Conservation (phyloP, 345 rosid genomes). For the Carallia brachiata region DNA sequence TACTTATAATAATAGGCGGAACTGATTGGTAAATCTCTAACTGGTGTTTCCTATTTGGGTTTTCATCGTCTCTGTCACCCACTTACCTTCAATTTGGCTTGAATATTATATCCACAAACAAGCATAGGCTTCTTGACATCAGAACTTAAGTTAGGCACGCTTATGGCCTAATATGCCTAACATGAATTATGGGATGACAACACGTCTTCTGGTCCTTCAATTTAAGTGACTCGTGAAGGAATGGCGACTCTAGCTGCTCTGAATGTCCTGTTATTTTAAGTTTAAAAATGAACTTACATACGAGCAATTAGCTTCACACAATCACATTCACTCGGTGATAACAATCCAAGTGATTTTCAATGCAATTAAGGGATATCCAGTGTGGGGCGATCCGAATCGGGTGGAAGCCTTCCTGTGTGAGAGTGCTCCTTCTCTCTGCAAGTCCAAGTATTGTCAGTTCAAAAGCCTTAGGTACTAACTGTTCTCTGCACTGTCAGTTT, state of each 20-base stretch:
- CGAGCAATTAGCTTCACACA: background rate
- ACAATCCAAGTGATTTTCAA: background rate
- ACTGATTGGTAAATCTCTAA: too few species aligned
- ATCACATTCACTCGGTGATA: background rate
- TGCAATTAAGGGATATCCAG: constrained; percentile 76
- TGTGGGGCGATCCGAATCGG: constrained; percentile 74
- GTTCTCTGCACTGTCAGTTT: too few species aligned
- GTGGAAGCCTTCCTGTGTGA: constrained; percentile 80
- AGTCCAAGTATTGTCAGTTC: constrained; percentile 91
- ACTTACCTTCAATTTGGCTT: too few species aligned
- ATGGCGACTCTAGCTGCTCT: constrained; percentile 97
- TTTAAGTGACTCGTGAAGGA: constrained; percentile 81
- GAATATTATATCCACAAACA: too few species aligned
- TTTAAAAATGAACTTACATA: background rate
- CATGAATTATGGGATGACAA: too few species aligned
- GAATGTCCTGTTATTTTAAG: constrained; percentile 69
- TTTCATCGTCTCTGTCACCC: too few species aligned
- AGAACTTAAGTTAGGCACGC: too few species aligned
- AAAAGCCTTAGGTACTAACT: constrained; percentile 59
- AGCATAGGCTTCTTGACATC: too few species aligned
- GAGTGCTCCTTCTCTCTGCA: constrained; percentile 76
- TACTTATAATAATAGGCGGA: too few species aligned
- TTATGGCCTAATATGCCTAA: too few species aligned
- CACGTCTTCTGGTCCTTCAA: too few species aligned
- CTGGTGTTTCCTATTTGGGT: too few species aligned